Evolutionary conservation across 108 stramenopile species (phyloP), one percentile per base, ranked within the genome.

Genomic region (Cyclotella sp.): DNA sequence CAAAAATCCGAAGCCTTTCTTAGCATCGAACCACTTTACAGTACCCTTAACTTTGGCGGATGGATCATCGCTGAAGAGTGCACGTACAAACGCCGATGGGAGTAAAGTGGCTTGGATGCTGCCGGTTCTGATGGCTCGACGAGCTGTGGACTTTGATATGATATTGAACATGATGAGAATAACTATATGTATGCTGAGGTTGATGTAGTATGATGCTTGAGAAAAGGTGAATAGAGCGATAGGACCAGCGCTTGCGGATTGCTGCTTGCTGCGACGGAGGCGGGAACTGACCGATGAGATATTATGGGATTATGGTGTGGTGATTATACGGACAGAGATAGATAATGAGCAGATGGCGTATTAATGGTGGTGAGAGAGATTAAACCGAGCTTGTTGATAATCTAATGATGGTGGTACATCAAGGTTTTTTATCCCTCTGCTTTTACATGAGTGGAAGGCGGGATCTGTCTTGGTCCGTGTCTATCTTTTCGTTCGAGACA

Each of bases 1-100:
- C 70, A 95, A 83, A 79, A 95, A 95, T n/a, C 94, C 94, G 68
- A 91, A 94, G 62, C 94, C 94, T 53, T 93, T 95, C 74, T 88
- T 87, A 53, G 77, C 72, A 51, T 92, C 86, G 68, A 95, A 95
- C 91, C 91, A 94, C 67, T 94, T 94, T 57, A 91, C 91, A 0
- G 85, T 89, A 44, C 92, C 92, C n/a, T 70, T 82, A 10, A 70
- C 47, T 68, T 63, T 79, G 4, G 24, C 66, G 21, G 54, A 39
- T 40, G 55, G 13, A 19, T 54, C 28, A 54, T 72, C 66, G 6
- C 52, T 55, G 51, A 72, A 67, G 49, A 54, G 43, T 1, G 52
- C 62, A 6, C 45, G 57, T 5, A 59, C 28, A 21, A 66, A 24
- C 12, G n/a, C 30, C 14, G 60, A 71, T 44, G 60, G 68, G 43